Evolutionary conservation across 371 early-diverging fungal genomes (phyloP).

Genomic region (Mucor lusitanicus): DNA sequence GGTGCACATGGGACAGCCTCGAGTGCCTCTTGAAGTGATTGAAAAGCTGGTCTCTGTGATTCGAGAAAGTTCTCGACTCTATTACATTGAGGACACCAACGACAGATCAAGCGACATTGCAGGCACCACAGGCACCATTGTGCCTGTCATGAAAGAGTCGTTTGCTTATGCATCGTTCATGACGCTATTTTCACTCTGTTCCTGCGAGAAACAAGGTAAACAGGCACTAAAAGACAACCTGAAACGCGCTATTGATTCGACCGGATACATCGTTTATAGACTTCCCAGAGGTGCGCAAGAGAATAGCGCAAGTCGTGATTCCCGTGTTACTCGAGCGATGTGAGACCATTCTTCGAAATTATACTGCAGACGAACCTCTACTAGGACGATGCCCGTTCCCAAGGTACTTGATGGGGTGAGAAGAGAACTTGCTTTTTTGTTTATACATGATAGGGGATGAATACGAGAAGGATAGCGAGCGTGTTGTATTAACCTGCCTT

Average conservation of each 20-base stretch:
- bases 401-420: conserved; percentile 63
- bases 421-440: conserved; percentile 12
- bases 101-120: conserved; percentile 41
- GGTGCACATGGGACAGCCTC: conserved; percentile 65
- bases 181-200: conserved; percentile 68
- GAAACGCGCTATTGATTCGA: neutral
- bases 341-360: conserved; percentile 64
- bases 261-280: conserved; percentile 1
- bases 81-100: conserved; percentile 42
- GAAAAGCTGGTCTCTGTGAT: conserved; percentile 62
- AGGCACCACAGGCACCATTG: conserved; percentile 60
- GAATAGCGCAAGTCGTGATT: conserved; percentile 70
- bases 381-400: conserved; percentile 83
- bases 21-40: conserved; percentile 64
- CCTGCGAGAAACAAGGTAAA: conserved; percentile 52
- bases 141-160: conserved; percentile 68
- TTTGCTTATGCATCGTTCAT: conserved; percentile 73
- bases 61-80: conserved; percentile 53
- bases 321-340: conserved; percentile 76
- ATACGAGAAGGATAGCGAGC: neutral
- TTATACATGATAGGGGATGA: neutral
- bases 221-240: neutral
- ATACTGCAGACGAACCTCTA: conserved; percentile 73
- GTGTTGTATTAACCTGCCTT: neutral
- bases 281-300: conserved; percentile 34